A percentile compares a stretch with the other conserved stretches of the same genome.
These are phyloP conservation scores for Lentinus tigrinus DNA, from an alignment of 768 basidiomycete species.

Conservation along the genomic window DNA sequence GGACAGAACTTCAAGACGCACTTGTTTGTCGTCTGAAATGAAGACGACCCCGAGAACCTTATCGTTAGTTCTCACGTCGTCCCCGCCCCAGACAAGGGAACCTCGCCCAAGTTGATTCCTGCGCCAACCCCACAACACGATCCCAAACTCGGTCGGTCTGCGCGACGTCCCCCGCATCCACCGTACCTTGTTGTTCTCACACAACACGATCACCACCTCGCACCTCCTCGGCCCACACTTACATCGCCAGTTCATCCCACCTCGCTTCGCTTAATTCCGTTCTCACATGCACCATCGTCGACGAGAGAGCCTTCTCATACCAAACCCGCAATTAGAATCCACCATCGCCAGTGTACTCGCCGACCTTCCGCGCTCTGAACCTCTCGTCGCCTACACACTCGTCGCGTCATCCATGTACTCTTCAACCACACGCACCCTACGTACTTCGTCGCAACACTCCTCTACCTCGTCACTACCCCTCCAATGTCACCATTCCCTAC, in stretches of 20 bases:
- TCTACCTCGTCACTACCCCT: slow-evolving; percentile 86
- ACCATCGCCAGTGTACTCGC: slow-evolving; percentile 85
- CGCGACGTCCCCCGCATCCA: slow-evolving; percentile 91
- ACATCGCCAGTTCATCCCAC: slow-evolving; percentile 89
- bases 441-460: slow-evolving; percentile 89
- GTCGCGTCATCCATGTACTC: slow-evolving; percentile 92
- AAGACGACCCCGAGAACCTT: slow-evolving; percentile 97
- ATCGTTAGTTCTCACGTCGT: slow-evolving; percentile 94
- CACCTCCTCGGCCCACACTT: slow-evolving; percentile 86
- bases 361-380: slow-evolving; percentile 81
- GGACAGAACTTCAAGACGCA: slow-evolving; percentile 94
- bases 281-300: slow-evolving; percentile 77
- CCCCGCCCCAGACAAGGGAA: slow-evolving; percentile 79
- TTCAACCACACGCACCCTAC: slow-evolving; percentile 91
- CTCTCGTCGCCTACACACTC: slow-evolving; percentile 74
- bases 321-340: slow-evolving; percentile 61
- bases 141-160: slow-evolving; percentile 92
- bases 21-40: slow-evolving; percentile 97
- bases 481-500: no score
- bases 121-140: slow-evolving; percentile 92
- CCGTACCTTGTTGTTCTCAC: slow-evolving; percentile 89
- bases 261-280: slow-evolving; percentile 85
- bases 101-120: slow-evolving; percentile 81
- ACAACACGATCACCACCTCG: slow-evolving; percentile 74
- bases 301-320: slow-evolving; percentile 83